A percentile compares a stretch with the other conserved stretches of the same genome.
Evolutionary conservation across 495 filamentous ascomycete species (phyloP).

Genomic region (Wilcoxina mikolae): DNA sequence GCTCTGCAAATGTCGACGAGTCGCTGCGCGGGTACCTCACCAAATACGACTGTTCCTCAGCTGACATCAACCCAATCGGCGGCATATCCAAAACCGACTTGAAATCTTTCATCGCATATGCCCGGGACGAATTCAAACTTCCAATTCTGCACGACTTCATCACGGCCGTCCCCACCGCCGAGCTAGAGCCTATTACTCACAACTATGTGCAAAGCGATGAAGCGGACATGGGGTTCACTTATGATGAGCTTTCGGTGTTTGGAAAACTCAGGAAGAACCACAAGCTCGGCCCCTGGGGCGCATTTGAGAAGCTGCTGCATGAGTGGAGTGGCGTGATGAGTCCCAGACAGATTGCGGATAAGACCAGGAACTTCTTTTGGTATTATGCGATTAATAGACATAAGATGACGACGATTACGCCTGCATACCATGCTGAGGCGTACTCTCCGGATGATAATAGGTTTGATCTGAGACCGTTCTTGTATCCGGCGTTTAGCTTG

Average conservation of each 20-base stretch:
- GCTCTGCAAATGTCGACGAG: conserved; percentile 43
- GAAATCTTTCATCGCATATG: conserved; percentile 62
- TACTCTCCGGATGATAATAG: conserved; percentile 52
- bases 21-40: conserved; percentile 54
- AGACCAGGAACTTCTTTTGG: conserved; percentile 49
- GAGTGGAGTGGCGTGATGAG: conserved; percentile 45
- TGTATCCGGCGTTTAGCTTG: conserved; percentile 40
- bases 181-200: conserved; percentile 65
- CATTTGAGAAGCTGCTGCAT: conserved; percentile 55
- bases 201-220: conserved; percentile 57
- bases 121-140: conserved; percentile 45
- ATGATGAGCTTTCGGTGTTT: conserved; percentile 39
- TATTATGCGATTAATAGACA: conserved; percentile 47
- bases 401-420: conserved; percentile 54
- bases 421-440: conserved; percentile 40
- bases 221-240: conserved; percentile 58
- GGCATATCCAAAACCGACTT: conserved; percentile 60
- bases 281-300: conserved; percentile 58
- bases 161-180: conserved; percentile 61
- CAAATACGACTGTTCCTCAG: conserved; percentile 49
- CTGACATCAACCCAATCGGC: conserved; percentile 58
- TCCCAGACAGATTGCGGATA: conserved; percentile 30
- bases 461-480: conserved; percentile 52
- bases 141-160: conserved; percentile 64
- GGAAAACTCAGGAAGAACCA: conserved; percentile 47